These are phyloP conservation scores for Aspergillus bridgeri DNA, from an alignment of 495 filamentous ascomycete genomes.

Conservation along the genomic window DNA sequence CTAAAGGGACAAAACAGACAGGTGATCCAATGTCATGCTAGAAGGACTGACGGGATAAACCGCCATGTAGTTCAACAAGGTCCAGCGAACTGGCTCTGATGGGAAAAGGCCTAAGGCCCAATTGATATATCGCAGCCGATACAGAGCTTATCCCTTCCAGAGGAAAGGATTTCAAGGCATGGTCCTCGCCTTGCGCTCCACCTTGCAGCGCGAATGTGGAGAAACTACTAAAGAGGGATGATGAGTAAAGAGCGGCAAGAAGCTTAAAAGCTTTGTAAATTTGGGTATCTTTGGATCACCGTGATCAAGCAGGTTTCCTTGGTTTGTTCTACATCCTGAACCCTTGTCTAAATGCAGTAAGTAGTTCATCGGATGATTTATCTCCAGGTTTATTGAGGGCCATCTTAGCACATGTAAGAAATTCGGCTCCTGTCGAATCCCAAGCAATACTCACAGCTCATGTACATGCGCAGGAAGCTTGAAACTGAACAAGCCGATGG, in stretches of 20 bases:
- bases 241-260: slow-evolving; percentile 1
- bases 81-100: slow-evolving; percentile 6
- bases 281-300: slow-evolving; percentile 10
- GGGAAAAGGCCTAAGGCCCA: slow-evolving; percentile 2
- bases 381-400: too few species aligned
- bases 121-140: slow-evolving; percentile 56
- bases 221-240: slow-evolving; percentile 8
- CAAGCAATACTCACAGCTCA: not conserved
- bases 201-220: slow-evolving; percentile 48
- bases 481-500: not conserved
- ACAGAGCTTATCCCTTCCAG: slow-evolving; percentile 52
- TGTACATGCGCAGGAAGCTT: not conserved
- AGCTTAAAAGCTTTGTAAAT: not conserved
- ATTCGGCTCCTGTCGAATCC: too few species aligned
- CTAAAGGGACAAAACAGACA: slow-evolving; percentile 8
- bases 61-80: not conserved
- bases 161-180: slow-evolving; percentile 52
- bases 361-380: too few species aligned
- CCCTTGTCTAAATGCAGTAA: too few species aligned
- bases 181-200: slow-evolving; percentile 56
- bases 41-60: not conserved
- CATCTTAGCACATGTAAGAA: too few species aligned
- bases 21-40: slow-evolving; percentile 1
- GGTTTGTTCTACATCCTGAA: not conserved
- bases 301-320: not conserved